Base-by-base conservation (phyloP, 805 yeast genomes). In the Wickerhamiella azymoides region DNA sequence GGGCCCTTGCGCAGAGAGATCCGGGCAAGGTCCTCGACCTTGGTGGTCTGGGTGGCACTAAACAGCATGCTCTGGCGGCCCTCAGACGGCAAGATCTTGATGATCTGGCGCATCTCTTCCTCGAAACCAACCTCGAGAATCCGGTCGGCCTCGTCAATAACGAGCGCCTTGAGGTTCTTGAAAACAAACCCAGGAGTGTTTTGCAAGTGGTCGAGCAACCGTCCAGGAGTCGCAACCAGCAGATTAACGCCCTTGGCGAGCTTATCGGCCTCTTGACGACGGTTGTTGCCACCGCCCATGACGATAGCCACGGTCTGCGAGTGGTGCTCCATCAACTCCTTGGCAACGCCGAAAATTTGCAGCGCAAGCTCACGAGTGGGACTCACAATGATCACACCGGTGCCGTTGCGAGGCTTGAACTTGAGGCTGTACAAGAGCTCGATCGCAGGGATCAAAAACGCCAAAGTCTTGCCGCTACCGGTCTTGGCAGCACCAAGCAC, bases 401-500 rank as follows among this genome's bases (percentile, higher is more conserved):
- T 89, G 55, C 98, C 98, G 61, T 92, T 93, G 70, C 97, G 77
- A 46, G 98, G 97, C 66, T 89, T 92, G 70, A 88, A 92, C 62
- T 82, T 85, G 57, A 92, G 72, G 14, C 94, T 79, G 60, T 88
- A 82, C 46, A 92, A 71, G 67, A 86, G 68, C 66, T 92, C 98
- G 52, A 92, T 80, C 27, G 98, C 98, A 11, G 99, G 99, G 49
- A 92, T 74, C 58, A 92, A 69, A 57, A 92, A 92, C 9, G 99
- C 97, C 50, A 93, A 68, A 0, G 99, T 92, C 68, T 92, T 92
- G 62, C 99, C 99, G 1, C 96, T 86, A 46, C 99, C 99, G 2
- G 99, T 92, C 67, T 88, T 89, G 47, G 99, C 99, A n/a, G 98
- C 98, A 54, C 98, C 99, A 46, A 92, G 72, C 17, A 93, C 97